Conservation (phyloP, 1,284 basidiomycete species). For the Malassezia caprae region DNA sequence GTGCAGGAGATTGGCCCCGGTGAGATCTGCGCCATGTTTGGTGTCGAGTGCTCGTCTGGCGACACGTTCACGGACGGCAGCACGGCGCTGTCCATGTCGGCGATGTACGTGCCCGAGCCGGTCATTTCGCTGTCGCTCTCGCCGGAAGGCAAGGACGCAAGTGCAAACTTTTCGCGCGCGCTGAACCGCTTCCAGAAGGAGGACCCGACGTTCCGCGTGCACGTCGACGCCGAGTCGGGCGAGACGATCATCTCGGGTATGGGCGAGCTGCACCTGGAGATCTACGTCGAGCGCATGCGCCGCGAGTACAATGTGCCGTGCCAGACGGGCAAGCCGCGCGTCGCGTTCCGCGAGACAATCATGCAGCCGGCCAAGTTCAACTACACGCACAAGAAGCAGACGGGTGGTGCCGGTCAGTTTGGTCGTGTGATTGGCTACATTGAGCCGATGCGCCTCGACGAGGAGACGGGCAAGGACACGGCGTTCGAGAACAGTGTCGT, state of each 20-base stretch:
- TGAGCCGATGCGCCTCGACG: slow-evolving; percentile 75
- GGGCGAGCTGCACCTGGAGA: slow-evolving; percentile 97
- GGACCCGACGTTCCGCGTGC: slow-evolving; percentile 96
- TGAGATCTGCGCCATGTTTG: slow-evolving; percentile 99
- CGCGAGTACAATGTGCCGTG: slow-evolving; percentile 94
- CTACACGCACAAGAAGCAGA: slow-evolving; percentile 98
- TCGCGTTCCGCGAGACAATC: slow-evolving; percentile 93
- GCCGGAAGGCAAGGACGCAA: slow-evolving; percentile 76
- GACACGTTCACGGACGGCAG: slow-evolving; percentile 75
- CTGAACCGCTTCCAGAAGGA: slow-evolving; percentile 98
- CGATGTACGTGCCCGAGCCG: slow-evolving; percentile 97
- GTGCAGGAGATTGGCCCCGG: slow-evolving; percentile 90
- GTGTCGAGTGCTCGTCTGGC: slow-evolving; percentile 94
- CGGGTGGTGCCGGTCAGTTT: slow-evolving; percentile 92
- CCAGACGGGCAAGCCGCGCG: slow-evolving; percentile 86
- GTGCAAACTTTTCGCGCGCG: slow-evolving; percentile 78
- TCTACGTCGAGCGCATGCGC: slow-evolving; percentile 97
- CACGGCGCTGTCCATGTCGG: slow-evolving; percentile 56
- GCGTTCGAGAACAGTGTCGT: slow-evolving; percentile 82
- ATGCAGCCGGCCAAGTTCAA: slow-evolving; percentile 69
- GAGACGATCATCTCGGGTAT: slow-evolving; percentile 99
- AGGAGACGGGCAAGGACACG: slow-evolving; percentile 71
- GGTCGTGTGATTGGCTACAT: slow-evolving; percentile 79
- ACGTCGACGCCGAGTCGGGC: slow-evolving; percentile 84
- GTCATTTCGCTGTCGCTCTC: slow-evolving; percentile 93